Conservation (phyloP, 495 filamentous ascomycete genomes). For the Xylaria flabelliformis region DNA sequence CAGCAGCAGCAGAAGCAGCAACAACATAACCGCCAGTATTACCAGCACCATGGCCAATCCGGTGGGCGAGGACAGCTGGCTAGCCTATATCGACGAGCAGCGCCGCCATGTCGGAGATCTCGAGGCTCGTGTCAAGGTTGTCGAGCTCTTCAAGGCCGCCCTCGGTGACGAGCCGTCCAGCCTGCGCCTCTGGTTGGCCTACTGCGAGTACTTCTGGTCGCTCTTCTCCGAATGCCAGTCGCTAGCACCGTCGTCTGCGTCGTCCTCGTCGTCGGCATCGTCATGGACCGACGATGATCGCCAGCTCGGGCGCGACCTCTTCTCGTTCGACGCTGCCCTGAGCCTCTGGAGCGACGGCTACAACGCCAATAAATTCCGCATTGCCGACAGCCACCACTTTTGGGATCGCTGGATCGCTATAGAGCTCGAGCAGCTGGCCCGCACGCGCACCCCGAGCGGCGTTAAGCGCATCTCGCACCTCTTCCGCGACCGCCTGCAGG, state of each 20-base stretch:
- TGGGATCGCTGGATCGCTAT: conserved; percentile 83
- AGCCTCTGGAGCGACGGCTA: conserved; percentile 81
- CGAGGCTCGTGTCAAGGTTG: conserved; percentile 69
- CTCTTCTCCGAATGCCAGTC: conserved; percentile 71
- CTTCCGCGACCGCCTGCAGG: conserved; percentile 75
- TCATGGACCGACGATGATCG: conserved; percentile 79
- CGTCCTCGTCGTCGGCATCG: conserved; percentile 29
- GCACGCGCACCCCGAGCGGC: conserved; percentile 60
- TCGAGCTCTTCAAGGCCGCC: conserved; percentile 82
- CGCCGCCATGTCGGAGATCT: conserved; percentile 56
- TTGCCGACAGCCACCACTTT: conserved; percentile 84
- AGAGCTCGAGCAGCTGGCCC: conserved; percentile 61
- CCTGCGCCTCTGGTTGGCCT: conserved; percentile 83
- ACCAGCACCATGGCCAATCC: conserved; percentile 56
- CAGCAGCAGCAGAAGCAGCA: not conserved
- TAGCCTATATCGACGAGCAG: conserved; percentile 59
- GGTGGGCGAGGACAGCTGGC: conserved; percentile 62
- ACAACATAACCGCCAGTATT: conserved; percentile 6
- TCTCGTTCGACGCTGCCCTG: conserved; percentile 74
- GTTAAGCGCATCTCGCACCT: conserved; percentile 69
- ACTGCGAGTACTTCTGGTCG: conserved; percentile 84
- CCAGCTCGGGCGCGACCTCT: conserved; percentile 75
- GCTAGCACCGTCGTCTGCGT: conserved; percentile 26
- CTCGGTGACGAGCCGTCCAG: conserved; percentile 84
- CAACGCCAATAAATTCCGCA: conserved; percentile 77